These are phyloP conservation scores for Schwanniomyces sp. DNA, from an alignment of 805 yeast species.

Conservation along the genomic window DNA sequence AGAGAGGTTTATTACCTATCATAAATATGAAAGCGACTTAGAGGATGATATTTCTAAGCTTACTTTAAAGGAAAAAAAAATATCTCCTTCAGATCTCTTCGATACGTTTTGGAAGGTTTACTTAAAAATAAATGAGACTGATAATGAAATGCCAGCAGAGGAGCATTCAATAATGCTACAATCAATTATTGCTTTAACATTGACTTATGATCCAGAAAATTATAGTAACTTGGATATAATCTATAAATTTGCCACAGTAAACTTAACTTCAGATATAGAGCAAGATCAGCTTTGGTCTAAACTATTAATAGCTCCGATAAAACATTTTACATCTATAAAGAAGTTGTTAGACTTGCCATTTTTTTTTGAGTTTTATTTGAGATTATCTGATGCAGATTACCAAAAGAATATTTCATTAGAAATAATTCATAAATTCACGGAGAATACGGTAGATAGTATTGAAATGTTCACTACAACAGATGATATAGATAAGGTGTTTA, in stretches of 20 bases:
- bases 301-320: constrained; percentile 50
- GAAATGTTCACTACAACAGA: constrained; percentile 32
- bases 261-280: constrained; percentile 25
- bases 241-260: constrained; percentile 55
- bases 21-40: constrained; percentile 21
- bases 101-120: constrained; percentile 67
- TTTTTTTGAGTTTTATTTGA: constrained; percentile 52
- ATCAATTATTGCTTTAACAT: constrained; percentile 62
- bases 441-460: constrained; percentile 25
- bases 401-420: constrained; percentile 60
- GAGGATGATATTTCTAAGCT: constrained; percentile 4
- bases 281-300: constrained; percentile 39
- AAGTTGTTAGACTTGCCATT: constrained; percentile 45
- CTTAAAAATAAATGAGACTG: constrained; percentile 49
- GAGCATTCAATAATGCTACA: constrained; percentile 66
- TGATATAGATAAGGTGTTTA: constrained; percentile 60
- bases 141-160: constrained; percentile 65
- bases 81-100: constrained; percentile 42
- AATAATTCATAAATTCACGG: constrained; percentile 58
- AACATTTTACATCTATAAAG: constrained; percentile 38
- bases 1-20: constrained; percentile 62
- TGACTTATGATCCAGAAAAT: constrained; percentile 65
- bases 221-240: constrained; percentile 60
- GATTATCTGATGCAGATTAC: constrained; percentile 48
- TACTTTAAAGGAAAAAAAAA: constrained; percentile 1